Evolutionary conservation across 179 eudicot species (phyloP).

Genomic region (Silene vulgaris): DNA sequence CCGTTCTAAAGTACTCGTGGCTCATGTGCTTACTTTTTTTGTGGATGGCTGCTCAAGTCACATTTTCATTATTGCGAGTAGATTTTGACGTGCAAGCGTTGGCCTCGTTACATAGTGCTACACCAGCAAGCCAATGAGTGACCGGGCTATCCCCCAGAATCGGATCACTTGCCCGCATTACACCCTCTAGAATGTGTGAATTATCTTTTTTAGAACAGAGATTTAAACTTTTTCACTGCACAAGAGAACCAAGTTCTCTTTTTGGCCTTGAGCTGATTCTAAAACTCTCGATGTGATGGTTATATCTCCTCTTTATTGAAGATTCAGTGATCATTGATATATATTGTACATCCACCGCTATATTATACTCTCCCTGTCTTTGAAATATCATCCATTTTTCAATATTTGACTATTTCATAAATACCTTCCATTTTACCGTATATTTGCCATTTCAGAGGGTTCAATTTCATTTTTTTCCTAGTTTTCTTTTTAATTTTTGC

Average conservation of each 20-base stretch:
- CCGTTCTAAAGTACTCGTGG: background rate
- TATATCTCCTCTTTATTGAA: background rate
- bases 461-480: too few relatives aligned
- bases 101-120: background rate
- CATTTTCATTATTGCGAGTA: background rate
- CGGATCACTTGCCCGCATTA: background rate
- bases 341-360: background rate
- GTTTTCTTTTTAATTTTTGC: too few relatives aligned
- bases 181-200: background rate
- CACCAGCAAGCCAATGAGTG: background rate
- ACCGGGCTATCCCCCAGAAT: background rate
- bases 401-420: too few relatives aligned
- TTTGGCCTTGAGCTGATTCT: conserved; percentile 1
- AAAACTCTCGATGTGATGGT: background rate
- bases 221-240: background rate
- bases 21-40: background rate
- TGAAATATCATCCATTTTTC: too few relatives aligned
- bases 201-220: background rate
- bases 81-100: background rate
- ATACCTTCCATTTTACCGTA: too few relatives aligned
- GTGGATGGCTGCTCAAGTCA: conserved; percentile 1
- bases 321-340: background rate
- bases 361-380: background rate
- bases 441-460: too few relatives aligned
- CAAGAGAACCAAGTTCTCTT: background rate